Evolutionary conservation across 2,329 filamentous ascomycete species (phyloP).

Genomic region (Colletotrichum sp.): DNA sequence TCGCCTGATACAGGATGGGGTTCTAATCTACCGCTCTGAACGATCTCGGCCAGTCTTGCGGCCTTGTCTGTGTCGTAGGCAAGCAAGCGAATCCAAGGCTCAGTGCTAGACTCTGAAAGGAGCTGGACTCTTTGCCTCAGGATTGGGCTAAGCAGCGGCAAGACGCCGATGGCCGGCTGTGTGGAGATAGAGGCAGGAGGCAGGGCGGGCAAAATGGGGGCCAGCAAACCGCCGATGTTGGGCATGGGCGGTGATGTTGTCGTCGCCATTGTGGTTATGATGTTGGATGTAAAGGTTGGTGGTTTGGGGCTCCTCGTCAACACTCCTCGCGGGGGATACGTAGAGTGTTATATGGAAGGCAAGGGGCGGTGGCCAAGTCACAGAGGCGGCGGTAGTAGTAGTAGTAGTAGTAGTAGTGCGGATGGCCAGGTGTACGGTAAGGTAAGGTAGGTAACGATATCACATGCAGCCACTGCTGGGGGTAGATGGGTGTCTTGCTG

Average conservation of each 20-base stretch:
- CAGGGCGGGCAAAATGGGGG: constrained; percentile 64
- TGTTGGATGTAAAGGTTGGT: not conserved
- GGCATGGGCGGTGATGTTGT: constrained; percentile 25
- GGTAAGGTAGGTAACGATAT: not conserved
- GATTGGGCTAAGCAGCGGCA: constrained; percentile 69
- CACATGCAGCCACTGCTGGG: constrained; percentile 16
- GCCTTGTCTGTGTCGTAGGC: constrained; percentile 68
- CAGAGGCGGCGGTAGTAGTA: not conserved
- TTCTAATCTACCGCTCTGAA: constrained; percentile 69
- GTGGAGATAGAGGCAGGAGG: constrained; percentile 64
- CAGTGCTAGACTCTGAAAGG: constrained; percentile 62
- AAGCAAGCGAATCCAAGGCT: constrained; percentile 76
- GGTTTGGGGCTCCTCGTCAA: not conserved
- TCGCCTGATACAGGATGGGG: constrained; percentile 84
- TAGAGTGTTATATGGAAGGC: not conserved
- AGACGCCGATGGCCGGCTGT: constrained; percentile 58
- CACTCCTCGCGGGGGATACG: not conserved
- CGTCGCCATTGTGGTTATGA: constrained; percentile 29
- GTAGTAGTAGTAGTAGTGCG: constrained; percentile 12
- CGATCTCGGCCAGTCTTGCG: constrained; percentile 64
- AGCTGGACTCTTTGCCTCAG: constrained; percentile 70
- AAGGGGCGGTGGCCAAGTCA: not conserved
- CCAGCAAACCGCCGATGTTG: constrained; percentile 53
- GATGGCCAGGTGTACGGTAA: not conserved
- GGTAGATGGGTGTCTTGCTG: constrained; percentile 1